These are phyloP conservation scores for Bacterosira constricta DNA, from an alignment of 108 stramenopile species.

Conservation along the genomic window DNA sequence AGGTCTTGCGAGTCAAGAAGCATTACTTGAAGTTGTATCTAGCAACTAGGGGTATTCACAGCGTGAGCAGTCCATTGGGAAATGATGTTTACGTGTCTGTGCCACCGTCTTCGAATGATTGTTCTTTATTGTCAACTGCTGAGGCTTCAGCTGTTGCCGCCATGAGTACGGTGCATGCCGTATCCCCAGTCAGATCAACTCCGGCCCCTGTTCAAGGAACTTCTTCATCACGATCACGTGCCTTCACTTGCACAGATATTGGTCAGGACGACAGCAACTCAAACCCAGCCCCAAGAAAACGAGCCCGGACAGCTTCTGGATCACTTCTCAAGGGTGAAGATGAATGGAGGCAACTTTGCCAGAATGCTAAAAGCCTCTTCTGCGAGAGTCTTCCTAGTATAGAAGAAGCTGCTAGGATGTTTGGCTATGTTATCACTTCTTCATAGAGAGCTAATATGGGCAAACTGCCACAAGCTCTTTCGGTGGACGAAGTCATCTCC, in stretches of 20 bases:
- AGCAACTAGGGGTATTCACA: slow-evolving; percentile 43
- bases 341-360: slow-evolving; percentile 40
- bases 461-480: no score
- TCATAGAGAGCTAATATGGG: no score
- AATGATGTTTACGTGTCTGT: not conserved
- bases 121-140: not conserved
- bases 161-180: not conserved
- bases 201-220: not conserved
- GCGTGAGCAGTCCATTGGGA: no score
- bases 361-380: slow-evolving; percentile 31
- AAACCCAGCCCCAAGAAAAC: not conserved
- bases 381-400: slow-evolving; percentile 69
- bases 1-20: slow-evolving; percentile 55
- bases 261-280: not conserved
- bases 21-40: slow-evolving; percentile 55
- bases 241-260: slow-evolving; percentile 2
- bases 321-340: slow-evolving; percentile 18
- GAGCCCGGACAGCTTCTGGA: slow-evolving; percentile 19
- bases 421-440: no score
- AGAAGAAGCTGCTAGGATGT: slow-evolving; percentile 81
- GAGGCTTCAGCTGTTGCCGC: not conserved
- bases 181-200: not conserved
- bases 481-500: no score
- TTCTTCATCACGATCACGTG: slow-evolving; percentile 5
- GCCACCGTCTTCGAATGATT: not conserved